Evolutionary conservation across 495 filamentous ascomycete species (phyloP).

Genomic region (Penicillium canariense): DNA sequence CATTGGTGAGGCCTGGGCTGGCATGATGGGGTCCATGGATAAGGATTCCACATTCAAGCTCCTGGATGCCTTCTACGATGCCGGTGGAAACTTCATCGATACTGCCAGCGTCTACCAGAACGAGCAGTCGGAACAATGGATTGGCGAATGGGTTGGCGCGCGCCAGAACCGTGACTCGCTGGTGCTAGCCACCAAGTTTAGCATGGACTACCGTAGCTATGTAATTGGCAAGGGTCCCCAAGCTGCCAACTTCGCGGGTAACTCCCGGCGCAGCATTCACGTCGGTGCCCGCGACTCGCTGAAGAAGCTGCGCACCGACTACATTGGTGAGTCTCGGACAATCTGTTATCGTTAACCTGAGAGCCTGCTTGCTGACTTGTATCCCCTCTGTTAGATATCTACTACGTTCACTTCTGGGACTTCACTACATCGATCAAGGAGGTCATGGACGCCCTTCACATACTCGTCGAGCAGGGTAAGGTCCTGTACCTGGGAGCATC

Average conservation of each 20-base stretch:
- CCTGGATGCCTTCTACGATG: conserved; percentile 59
- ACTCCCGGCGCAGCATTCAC: background rate
- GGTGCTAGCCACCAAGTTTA: conserved; percentile 74
- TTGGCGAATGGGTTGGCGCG: conserved; percentile 72
- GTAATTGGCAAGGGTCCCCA: background rate
- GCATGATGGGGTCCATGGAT: conserved; percentile 51
- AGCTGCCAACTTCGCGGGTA: background rate
- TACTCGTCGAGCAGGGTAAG: conserved; percentile 57
- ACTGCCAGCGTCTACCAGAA: conserved; percentile 64
- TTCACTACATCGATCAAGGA: conserved; percentile 61
- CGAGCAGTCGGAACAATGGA: conserved; percentile 63
- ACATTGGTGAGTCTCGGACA: no score
- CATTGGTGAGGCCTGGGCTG: background rate
- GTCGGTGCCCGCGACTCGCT: conserved; percentile 49
- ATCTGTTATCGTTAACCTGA: no score
- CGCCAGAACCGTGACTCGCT: conserved; percentile 55
- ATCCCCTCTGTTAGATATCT: conserved; percentile 60
- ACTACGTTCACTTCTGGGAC: conserved; percentile 68
- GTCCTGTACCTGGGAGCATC: conserved; percentile 69
- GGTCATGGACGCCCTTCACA: conserved; percentile 66
- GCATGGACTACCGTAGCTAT: conserved; percentile 34
- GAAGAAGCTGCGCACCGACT: conserved; percentile 57
- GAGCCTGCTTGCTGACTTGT: no score
- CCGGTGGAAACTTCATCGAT: conserved; percentile 71
- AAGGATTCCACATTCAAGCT: conserved; percentile 55